Evolutionary conservation across 306 rosid species (phyloP).

Genomic region (Trifolium pratense): DNA sequence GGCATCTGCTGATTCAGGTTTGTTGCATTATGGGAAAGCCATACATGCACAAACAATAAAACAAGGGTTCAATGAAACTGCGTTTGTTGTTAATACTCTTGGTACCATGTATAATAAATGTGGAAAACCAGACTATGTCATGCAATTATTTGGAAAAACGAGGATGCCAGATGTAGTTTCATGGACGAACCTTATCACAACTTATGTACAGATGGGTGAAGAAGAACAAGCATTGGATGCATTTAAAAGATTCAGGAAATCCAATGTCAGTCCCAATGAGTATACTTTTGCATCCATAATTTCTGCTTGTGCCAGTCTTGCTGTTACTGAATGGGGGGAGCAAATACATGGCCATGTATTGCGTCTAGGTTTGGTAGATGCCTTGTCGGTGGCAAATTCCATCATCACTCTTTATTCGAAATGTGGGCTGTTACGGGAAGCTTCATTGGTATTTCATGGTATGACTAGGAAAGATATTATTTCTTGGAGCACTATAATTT

Average conservation of each 20-base stretch:
- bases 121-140: slow-evolving; percentile 65
- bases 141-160: slow-evolving; percentile 64
- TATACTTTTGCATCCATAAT: slow-evolving; percentile 72
- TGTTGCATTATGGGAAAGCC: slow-evolving; percentile 62
- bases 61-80: slow-evolving; percentile 68
- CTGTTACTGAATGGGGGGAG: slow-evolving; percentile 63
- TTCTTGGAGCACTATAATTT: slow-evolving; percentile 88
- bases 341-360: slow-evolving; percentile 68
- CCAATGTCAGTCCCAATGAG: slow-evolving; percentile 67
- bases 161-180: slow-evolving; percentile 73
- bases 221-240: slow-evolving; percentile 63
- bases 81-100: slow-evolving; percentile 69
- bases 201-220: slow-evolving; percentile 59
- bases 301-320: slow-evolving; percentile 73
- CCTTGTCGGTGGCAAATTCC: slow-evolving; percentile 72
- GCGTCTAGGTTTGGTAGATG: slow-evolving; percentile 57
- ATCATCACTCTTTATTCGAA: slow-evolving; percentile 69
- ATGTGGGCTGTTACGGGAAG: slow-evolving; percentile 64
- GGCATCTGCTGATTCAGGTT: slow-evolving; percentile 73
- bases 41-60: slow-evolving; percentile 67
- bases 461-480: slow-evolving; percentile 67
- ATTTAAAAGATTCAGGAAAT: slow-evolving; percentile 63
- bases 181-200: slow-evolving; percentile 71
- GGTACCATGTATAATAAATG: slow-evolving; percentile 79
- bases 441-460: slow-evolving; percentile 60